Conservation (phyloP, 352 stramenopile species). For the Albugo laibachii region DNA sequence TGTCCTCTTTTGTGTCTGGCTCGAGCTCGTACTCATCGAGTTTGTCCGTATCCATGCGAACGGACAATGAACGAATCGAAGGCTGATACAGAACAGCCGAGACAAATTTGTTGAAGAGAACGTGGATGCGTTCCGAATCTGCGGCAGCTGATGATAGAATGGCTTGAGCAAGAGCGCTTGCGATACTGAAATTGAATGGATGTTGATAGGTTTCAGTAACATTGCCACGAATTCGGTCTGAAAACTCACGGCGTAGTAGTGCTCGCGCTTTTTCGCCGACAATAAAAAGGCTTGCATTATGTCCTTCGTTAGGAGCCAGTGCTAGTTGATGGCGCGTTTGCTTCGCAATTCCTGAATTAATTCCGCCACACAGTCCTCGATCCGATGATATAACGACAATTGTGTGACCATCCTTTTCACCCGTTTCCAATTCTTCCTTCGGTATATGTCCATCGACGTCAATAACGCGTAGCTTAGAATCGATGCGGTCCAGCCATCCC, state of each 20-base stretch:
- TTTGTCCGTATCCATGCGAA: constrained; percentile 35
- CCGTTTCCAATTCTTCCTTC: constrained; percentile 47
- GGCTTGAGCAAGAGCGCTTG: constrained; percentile 80
- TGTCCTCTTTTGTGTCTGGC: constrained; percentile 93
- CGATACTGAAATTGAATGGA: constrained; percentile 84
- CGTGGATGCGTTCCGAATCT: constrained; percentile 88
- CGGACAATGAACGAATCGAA: constrained; percentile 61
- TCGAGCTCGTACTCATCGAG: constrained; percentile 94
- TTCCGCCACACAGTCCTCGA: constrained; percentile 95
- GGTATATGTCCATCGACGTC: constrained; percentile 77
- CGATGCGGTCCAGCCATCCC: constrained; percentile 66
- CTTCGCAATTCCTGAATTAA: constrained; percentile 95
- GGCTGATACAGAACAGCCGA: constrained; percentile 92
- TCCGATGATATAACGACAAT: constrained; percentile 94
- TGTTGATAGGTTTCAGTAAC: constrained; percentile 65
- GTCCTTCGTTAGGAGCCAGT: constrained; percentile 26
- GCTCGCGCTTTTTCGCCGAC: constrained; percentile 94
- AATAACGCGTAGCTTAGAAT: constrained; percentile 43
- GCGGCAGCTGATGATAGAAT: constrained; percentile 34
- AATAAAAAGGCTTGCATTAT: constrained; percentile 73
- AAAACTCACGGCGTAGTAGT: constrained; percentile 80
- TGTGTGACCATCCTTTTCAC: constrained; percentile 46
- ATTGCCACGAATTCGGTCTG: constrained; percentile 37
- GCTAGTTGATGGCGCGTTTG: constrained; percentile 65
- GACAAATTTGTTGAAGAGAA: constrained; percentile 96